Evolutionary conservation across 345 rosid species (phyloP).

Genomic region (Xanthoceras sorbifolium): DNA sequence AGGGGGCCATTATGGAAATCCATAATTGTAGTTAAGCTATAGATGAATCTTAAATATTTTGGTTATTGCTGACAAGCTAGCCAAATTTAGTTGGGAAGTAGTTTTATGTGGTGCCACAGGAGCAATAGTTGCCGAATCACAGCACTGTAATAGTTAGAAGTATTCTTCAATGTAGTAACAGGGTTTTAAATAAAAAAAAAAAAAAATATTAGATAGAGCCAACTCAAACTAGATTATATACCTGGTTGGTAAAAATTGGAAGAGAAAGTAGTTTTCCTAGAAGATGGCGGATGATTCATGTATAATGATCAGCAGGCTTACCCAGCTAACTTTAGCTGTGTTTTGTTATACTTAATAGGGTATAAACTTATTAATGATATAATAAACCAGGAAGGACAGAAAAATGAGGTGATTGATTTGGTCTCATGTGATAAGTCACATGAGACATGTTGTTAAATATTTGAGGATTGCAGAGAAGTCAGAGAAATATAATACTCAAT

Average conservation of each 20-base stretch:
- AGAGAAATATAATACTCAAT: constrained; percentile 31
- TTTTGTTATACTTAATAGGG: constrained; percentile 9
- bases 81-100: constrained; percentile 17
- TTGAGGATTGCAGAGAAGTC: constrained; percentile 29
- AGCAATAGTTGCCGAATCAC: not conserved
- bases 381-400: constrained; percentile 23
- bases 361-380: constrained; percentile 14
- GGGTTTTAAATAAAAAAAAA: constrained; percentile 12
- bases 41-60: constrained; percentile 12
- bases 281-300: constrained; percentile 26
- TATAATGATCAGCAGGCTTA: constrained; percentile 26
- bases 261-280: constrained; percentile 19
- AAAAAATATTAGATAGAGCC: constrained; percentile 13
- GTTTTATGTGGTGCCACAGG: not conserved
- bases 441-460: constrained; percentile 32
- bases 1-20: constrained; percentile 14
- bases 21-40: constrained; percentile 1
- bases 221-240: not conserved
- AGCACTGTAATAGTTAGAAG: not conserved
- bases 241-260: constrained; percentile 18
- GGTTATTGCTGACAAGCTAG: constrained; percentile 20
- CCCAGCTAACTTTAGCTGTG: constrained; percentile 36
- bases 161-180: not conserved
- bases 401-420: constrained; percentile 31
- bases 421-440: constrained; percentile 46